Percentiles rank a stretch among this genome's conserved stretches.
Conservation (phyloP, 495 filamentous ascomycete species). For the Annulohypoxylon stygium region DNA sequence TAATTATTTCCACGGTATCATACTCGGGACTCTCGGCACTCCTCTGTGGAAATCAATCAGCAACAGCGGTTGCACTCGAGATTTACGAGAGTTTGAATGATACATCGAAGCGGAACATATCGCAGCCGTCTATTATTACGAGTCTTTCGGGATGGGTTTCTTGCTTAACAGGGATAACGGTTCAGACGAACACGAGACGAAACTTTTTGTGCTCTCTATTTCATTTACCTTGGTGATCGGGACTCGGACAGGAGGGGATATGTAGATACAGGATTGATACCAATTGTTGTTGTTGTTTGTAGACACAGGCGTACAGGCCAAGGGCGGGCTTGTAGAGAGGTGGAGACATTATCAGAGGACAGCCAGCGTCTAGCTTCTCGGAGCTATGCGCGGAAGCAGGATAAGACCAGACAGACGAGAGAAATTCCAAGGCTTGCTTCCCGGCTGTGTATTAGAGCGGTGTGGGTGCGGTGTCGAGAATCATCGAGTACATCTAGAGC, state of each 20-base stretch:
- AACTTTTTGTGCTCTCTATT: slow-evolving; percentile 19
- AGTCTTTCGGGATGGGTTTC: slow-evolving; percentile 15
- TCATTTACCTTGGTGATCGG: slow-evolving; percentile 28
- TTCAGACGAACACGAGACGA: slow-evolving; percentile 22
- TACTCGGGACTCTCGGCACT: slow-evolving; percentile 8
- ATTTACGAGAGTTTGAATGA: slow-evolving; percentile 9
- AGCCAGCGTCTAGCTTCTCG: slow-evolving; percentile 16
- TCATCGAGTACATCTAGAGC: background rate
- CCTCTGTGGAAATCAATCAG: slow-evolving; percentile 16
- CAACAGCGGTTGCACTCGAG: background rate
- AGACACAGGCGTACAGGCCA: slow-evolving; percentile 7
- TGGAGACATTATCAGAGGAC: slow-evolving; percentile 23
- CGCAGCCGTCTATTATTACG: slow-evolving; percentile 2
- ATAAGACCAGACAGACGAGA: slow-evolving; percentile 13
- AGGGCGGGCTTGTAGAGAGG: slow-evolving; percentile 37
- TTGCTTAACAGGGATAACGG: slow-evolving; percentile 30
- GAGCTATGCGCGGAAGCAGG: background rate
- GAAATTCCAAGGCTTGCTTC: slow-evolving; percentile 18
- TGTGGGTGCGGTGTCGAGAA: background rate
- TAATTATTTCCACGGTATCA: slow-evolving; percentile 11
- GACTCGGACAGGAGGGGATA: slow-evolving; percentile 26
- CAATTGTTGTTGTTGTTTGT: slow-evolving; percentile 27
- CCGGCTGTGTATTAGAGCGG: background rate
- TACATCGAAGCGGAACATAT: background rate
- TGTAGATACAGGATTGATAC: slow-evolving; percentile 49